Evolutionary conservation across 129 eudicot species (phyloP), one percentile per base, ranked within the genome.

Genomic region (Saposhnikovia divaricata): DNA sequence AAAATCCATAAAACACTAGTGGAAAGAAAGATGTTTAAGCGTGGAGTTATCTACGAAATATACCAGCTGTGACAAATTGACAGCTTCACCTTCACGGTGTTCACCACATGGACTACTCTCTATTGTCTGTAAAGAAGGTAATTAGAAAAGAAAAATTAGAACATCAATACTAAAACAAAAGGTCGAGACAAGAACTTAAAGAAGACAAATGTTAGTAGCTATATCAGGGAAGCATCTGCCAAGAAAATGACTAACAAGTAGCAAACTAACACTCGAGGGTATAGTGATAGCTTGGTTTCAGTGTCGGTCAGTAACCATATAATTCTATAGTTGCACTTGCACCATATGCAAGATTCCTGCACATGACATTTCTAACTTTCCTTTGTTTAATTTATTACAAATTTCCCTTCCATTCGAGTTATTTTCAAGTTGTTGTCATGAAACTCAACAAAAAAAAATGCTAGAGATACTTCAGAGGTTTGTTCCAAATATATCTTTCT

Each of bases 41-140:
- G 69, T 79, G 83, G 53, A 72, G 75, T 16, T 19, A 81, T 34
- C 48, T 77, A 75, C 61, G 68, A 75, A 84, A 78, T 70, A 78
- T 88, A 93, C 98, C 96, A 93, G 84, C 73, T 90, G 98, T 61
- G 97, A 92, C 87, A 95, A 83, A 34, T 34, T 34, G 1, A 34
- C 37, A 34, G 37, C 37, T 34, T 34, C 37, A 34, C 37, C 37
- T 34, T 34, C 37, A 34, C 2, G 37, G 37, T 34, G 37, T 34
- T 34, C 37, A 34, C 37, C 37, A 34, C 37, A 34, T 34, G 37
- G 37, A 34, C 37, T 34, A 34, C 37, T 34, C 37, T 34, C 37
- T 34, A 34, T 34, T 25, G 98, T 92, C 97, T 95, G 96, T 79
- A 53, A 55, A 70, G 69, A 83, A 85, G 69, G 74, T 43, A 27